These are phyloP conservation scores for Aspergillus sp. DNA, from an alignment of 2,329 filamentous ascomycete species.

Conservation along the genomic window DNA sequence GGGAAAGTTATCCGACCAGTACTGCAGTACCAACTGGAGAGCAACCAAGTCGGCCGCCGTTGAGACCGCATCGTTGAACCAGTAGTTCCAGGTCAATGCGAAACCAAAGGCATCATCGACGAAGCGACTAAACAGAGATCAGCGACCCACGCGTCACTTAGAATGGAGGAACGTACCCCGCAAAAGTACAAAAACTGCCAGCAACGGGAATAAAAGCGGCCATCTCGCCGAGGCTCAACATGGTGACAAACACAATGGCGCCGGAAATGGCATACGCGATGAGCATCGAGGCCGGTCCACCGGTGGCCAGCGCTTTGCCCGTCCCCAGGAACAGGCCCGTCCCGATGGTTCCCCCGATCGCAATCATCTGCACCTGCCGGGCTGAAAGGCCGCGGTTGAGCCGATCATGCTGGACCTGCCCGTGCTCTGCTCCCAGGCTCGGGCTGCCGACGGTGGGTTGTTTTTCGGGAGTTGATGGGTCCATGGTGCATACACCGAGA, in stretches of 20 bases:
- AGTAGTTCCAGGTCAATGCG: slow-evolving; percentile 55
- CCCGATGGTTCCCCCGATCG: slow-evolving; percentile 52
- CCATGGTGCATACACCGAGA: neutral
- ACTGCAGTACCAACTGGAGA: slow-evolving; percentile 62
- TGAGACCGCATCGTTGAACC: slow-evolving; percentile 68
- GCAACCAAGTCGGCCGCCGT: slow-evolving; percentile 66
- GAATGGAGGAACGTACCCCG: slow-evolving; percentile 45
- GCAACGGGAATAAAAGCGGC: slow-evolving; percentile 61
- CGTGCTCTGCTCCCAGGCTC: neutral
- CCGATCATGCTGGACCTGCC: slow-evolving; percentile 39
- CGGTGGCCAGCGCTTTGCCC: slow-evolving; percentile 63
- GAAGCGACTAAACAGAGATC: slow-evolving; percentile 38
- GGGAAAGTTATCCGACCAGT: slow-evolving; percentile 66
- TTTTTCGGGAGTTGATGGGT: neutral
- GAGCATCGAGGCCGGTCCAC: slow-evolving; percentile 63
- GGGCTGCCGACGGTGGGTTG: neutral
- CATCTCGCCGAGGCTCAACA: slow-evolving; percentile 66
- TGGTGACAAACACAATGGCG: slow-evolving; percentile 62
- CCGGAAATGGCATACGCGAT: slow-evolving; percentile 63
- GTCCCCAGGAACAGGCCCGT: slow-evolving; percentile 68
- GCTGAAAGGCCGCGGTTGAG: slow-evolving; percentile 61
- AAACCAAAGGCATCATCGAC: slow-evolving; percentile 52
- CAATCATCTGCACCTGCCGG: slow-evolving; percentile 72
- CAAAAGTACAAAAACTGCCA: slow-evolving; percentile 61
- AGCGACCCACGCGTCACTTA: neutral